A percentile compares a stretch with the other conserved stretches of the same genome.
Evolutionary conservation across 352 stramenopile species (phyloP).

Genomic region (Blastocystis sp.): DNA sequence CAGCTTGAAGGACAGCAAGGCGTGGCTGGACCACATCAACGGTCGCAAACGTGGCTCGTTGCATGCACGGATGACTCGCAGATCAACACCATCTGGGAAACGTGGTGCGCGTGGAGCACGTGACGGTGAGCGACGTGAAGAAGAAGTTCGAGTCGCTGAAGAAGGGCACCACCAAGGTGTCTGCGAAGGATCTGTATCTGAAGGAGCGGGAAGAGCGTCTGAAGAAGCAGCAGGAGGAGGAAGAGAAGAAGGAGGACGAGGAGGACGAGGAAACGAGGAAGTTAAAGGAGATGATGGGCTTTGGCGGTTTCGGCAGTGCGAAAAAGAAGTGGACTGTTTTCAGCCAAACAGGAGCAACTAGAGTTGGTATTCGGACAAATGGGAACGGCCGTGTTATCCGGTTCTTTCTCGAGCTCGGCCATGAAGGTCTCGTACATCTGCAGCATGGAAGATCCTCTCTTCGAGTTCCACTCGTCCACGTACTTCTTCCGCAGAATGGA

Average conservation of each 20-base stretch:
- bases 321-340: conserved; percentile 41
- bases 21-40: conserved; percentile 90
- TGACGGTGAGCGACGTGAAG: conserved; percentile 28
- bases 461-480: conserved; percentile 37
- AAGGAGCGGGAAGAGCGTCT: conserved; percentile 53
- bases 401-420: conserved; percentile 9
- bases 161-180: conserved; percentile 82
- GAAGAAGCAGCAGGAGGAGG: conserved; percentile 80
- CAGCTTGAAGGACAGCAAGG: conserved; percentile 85
- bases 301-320: conserved; percentile 13
- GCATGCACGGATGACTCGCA: conserved; percentile 70
- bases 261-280: conserved; percentile 35
- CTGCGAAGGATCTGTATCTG: conserved; percentile 75
- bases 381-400: conserved; percentile 9
- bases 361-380: background rate
- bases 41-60: conserved; percentile 81
- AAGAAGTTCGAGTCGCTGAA: conserved; percentile 74
- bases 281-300: conserved; percentile 46
- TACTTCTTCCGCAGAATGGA: conserved; percentile 1
- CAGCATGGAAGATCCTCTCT: conserved; percentile 25
- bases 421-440: conserved; percentile 13
- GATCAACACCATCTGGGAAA: conserved; percentile 84
- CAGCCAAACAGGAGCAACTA: background rate
- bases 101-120: conserved; percentile 83
- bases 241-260: conserved; percentile 72